These are phyloP conservation scores for Rhododendron kiyosumense DNA, from an alignment of 148 eudicot genomes.

Conservation along the genomic window DNA sequence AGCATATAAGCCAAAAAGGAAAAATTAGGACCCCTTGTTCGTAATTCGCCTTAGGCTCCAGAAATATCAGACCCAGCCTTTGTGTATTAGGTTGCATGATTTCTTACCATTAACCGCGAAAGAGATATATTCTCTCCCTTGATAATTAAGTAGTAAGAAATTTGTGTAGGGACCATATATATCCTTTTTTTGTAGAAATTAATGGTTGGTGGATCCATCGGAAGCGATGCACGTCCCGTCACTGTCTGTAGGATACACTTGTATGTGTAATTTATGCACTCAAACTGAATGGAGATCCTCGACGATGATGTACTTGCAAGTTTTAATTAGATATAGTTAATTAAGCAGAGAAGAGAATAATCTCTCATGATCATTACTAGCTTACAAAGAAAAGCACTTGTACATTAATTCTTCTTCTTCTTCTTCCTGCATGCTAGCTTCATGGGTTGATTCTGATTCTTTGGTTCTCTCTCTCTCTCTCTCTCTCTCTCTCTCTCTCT, in stretches of 20 bases:
- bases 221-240: conserved; percentile 11
- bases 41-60: neutral
- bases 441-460: neutral
- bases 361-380: conserved; percentile 32
- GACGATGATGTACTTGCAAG: neutral
- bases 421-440: neutral
- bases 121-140: neutral
- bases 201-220: conserved; percentile 10
- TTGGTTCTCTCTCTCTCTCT: neutral
- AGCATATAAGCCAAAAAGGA: too few species aligned
- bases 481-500: neutral
- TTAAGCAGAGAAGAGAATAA: conserved; percentile 35
- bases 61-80: neutral
- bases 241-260: conserved; percentile 5
- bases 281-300: neutral
- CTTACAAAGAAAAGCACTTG: conserved; percentile 17
- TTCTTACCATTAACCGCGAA: neutral
- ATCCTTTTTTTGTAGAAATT: neutral
- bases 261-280: neutral
- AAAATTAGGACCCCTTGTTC: too few species aligned
- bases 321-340: neutral
- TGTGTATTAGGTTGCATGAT: neutral
- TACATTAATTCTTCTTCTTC: neutral
- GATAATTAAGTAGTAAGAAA: neutral
- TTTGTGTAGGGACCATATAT: neutral